phyloP scores from a whole-genome alignment of 306 rosid species.

The Hylodesmum podocarpum region DNA sequence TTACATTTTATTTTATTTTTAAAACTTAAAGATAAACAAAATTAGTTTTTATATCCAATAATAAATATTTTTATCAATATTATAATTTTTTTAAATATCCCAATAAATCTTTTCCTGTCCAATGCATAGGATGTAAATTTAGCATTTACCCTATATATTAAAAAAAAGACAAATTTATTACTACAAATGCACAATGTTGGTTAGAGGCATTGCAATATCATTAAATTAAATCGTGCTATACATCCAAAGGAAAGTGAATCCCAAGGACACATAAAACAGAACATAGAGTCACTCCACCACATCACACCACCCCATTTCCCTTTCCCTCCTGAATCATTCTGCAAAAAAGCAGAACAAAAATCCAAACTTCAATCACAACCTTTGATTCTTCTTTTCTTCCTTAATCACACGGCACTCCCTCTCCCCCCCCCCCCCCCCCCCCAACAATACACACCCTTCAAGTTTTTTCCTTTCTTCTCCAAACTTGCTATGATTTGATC shows the following conservation, averaged over 20 bases:
- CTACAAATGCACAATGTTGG: no score
- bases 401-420: conserved; percentile 30
- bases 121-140: no score
- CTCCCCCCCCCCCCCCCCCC: no score
- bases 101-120: no score
- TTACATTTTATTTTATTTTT: no score
- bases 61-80: no score
- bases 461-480: neutral
- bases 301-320: neutral
- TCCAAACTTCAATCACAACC: conserved; percentile 11
- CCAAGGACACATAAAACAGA: conserved; percentile 35
- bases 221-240: neutral
- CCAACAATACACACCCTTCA: neutral
- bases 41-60: no score
- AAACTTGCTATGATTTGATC: conserved; percentile 55
- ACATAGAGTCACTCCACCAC: conserved; percentile 5
- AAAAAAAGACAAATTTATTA: no score
- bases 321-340: conserved; percentile 15
- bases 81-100: no score
- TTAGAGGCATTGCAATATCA: no score
- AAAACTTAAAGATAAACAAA: no score
- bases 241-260: conserved; percentile 41
- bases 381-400: conserved; percentile 7
- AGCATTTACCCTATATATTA: no score
- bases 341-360: conserved; percentile 24